These are phyloP conservation scores for Spongispora temasekensis DNA, from an alignment of 1,284 basidiomycete genomes.

Conservation along the genomic window DNA sequence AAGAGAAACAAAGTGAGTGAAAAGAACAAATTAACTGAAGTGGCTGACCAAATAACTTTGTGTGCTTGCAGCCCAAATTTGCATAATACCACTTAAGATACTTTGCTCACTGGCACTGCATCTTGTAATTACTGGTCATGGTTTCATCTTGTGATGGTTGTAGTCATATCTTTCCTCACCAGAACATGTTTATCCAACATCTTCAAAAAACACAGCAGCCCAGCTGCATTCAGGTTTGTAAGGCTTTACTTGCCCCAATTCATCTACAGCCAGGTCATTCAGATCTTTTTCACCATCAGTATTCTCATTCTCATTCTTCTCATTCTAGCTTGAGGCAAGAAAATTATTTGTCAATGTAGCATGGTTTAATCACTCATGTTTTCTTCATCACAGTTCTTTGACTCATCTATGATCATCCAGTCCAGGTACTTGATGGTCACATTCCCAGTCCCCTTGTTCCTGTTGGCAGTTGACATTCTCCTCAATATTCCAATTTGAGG, in stretches of 20 bases:
- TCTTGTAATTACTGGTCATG: not conserved
- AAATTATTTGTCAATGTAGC: too few relatives aligned
- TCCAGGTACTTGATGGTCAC: too few relatives aligned
- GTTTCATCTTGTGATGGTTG: not conserved
- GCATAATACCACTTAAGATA: not conserved
- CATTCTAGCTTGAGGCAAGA: too few relatives aligned
- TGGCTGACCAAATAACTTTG: not conserved
- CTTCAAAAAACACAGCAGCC: not conserved
- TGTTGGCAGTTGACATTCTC: not conserved
- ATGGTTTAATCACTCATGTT: too few relatives aligned
- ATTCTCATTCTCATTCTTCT: not conserved
- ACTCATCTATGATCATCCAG: not conserved
- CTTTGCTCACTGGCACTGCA: not conserved
- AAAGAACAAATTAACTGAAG: too few relatives aligned
- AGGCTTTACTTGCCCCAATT: not conserved
- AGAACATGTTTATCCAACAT: not conserved
- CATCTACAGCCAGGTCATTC: not conserved
- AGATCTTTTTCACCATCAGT: not conserved
- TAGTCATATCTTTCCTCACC: not conserved
- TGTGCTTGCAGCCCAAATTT: not conserved
- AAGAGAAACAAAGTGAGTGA: not conserved
- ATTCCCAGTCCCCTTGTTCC: too few relatives aligned
- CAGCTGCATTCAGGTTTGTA: not conserved
- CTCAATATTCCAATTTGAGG: not conserved
- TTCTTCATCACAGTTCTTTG: too few relatives aligned